Conservation (phyloP, 345 rosid genomes). For the Cardamine resedifolia region DNA sequence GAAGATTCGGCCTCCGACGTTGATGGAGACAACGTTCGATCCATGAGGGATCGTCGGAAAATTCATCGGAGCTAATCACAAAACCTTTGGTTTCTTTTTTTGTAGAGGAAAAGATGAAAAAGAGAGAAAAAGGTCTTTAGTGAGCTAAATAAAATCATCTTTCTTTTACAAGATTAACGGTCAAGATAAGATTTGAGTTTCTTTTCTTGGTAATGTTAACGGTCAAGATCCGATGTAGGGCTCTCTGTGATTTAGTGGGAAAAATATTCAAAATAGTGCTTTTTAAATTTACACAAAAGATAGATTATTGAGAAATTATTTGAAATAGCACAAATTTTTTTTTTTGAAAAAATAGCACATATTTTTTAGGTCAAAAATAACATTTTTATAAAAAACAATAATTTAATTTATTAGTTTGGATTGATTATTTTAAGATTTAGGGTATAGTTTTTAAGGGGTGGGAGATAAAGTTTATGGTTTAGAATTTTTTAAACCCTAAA, state of each 20-base stretch:
- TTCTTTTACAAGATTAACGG: not conserved
- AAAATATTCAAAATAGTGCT: too few relatives aligned
- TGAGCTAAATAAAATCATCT: not conserved
- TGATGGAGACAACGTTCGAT: slow-evolving; percentile 50
- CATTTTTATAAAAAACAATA: too few relatives aligned
- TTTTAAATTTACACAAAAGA: too few relatives aligned
- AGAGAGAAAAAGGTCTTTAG: not conserved
- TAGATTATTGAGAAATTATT: too few relatives aligned
- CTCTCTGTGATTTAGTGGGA: not conserved
- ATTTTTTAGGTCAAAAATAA: too few relatives aligned
- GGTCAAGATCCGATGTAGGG: not conserved
- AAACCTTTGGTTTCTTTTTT: not conserved
- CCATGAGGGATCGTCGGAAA: slow-evolving; percentile 15
- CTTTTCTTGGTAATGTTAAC: not conserved
- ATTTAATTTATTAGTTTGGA: too few relatives aligned
- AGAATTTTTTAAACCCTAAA: too few relatives aligned
- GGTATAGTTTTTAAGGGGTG: too few relatives aligned
- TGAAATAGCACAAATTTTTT: too few relatives aligned
- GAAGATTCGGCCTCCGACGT: slow-evolving; percentile 76
- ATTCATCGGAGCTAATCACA: slow-evolving; percentile 27
- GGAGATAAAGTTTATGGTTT: too few relatives aligned
- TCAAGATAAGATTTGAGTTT: not conserved
- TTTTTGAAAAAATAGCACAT: too few relatives aligned
- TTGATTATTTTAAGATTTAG: too few relatives aligned
- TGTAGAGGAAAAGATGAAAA: not conserved